Percentiles rank a stretch among this genome's conserved stretches.
Conservation (phyloP, 2,329 filamentous ascomycete genomes). For the Proliferodiscus dingleyae region DNA sequence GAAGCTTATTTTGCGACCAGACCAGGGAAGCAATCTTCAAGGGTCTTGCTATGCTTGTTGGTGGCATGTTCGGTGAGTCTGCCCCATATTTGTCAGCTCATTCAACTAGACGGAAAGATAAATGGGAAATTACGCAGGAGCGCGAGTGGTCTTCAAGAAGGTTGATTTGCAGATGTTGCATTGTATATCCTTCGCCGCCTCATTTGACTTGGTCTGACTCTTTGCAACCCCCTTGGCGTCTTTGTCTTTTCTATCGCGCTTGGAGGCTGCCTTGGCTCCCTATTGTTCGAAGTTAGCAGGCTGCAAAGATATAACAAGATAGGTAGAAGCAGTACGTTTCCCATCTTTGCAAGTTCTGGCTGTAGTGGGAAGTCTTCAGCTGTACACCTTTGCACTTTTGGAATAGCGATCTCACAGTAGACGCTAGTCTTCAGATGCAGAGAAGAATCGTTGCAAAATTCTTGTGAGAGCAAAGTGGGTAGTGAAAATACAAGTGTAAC, state of each 20-base stretch:
- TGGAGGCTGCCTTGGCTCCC: constrained; percentile 65
- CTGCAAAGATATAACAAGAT: no score
- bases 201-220: constrained; percentile 70
- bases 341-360: no score
- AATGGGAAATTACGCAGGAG: constrained; percentile 54
- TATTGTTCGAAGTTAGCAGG: constrained; percentile 24
- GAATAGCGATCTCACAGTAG: no score
- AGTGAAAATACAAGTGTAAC: no score
- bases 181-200: constrained; percentile 69
- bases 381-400: no score
- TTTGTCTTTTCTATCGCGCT: constrained; percentile 68
- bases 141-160: constrained; percentile 73
- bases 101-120: background rate
- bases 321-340: constrained; percentile 20
- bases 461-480: no score
- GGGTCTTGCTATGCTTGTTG: constrained; percentile 72
- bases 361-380: no score
- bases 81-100: constrained; percentile 2
- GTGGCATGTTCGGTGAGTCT: constrained; percentile 66
- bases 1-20: constrained; percentile 28
- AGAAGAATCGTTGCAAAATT: no score
- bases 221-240: constrained; percentile 51
- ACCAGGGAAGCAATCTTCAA: constrained; percentile 66
- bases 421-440: no score
- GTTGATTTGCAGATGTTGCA: constrained; percentile 73